Evolutionary conservation across 192 early-diverging fungal species (phyloP).

Genomic region (Backusella westeae): DNA sequence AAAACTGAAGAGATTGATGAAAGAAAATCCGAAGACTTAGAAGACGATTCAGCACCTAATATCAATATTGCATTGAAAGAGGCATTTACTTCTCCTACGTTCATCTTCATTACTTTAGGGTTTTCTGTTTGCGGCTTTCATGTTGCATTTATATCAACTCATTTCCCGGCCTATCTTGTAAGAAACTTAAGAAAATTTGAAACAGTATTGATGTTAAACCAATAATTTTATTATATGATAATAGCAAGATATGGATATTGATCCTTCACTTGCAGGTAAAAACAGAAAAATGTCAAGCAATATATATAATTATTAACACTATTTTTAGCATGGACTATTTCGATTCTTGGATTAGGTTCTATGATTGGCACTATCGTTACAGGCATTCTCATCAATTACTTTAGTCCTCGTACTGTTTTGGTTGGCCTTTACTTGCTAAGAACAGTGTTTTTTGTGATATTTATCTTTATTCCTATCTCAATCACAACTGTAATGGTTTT

Average conservation of each 20-base stretch:
- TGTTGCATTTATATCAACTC: constrained; percentile 28
- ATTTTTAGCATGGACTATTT: constrained; percentile 29
- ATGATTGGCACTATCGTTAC: constrained; percentile 19
- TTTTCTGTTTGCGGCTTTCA: constrained; percentile 36
- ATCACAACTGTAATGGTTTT: constrained; percentile 23
- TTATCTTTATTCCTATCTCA: constrained; percentile 19
- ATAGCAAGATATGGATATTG: constrained; percentile 17
- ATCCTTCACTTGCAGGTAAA: constrained; percentile 18
- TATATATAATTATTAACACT: not conserved
- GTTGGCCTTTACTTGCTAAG: constrained; percentile 12
- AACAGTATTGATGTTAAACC: not conserved
- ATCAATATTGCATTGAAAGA: constrained; percentile 21
- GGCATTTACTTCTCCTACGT: constrained; percentile 23
- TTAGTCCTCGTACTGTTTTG: constrained; percentile 28
- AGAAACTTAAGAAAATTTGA: not conserved
- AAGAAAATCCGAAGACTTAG: not conserved
- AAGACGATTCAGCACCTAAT: not conserved
- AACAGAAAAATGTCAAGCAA: not conserved
- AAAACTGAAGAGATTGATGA: not conserved
- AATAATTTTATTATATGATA: not conserved
- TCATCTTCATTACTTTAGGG: constrained; percentile 25
- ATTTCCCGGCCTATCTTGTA: constrained; percentile 36
- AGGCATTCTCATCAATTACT: constrained; percentile 18
- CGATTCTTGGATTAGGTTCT: constrained; percentile 28
- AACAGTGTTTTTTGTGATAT: constrained; percentile 16